Conservation (phyloP, 2,329 filamentous ascomycete species). For the Aspergillus candidus region DNA sequence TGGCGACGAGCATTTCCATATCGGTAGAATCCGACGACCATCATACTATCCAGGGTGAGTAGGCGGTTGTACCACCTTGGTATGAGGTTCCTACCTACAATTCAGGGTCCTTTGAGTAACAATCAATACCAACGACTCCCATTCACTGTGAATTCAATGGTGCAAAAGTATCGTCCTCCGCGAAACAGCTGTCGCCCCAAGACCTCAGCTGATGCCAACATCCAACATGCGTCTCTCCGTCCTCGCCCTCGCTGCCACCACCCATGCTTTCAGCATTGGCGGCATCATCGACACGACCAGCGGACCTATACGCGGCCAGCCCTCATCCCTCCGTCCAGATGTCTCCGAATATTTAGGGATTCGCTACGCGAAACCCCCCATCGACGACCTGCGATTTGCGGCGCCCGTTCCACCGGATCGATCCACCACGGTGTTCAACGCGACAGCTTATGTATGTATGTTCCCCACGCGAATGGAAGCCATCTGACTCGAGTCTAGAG, state of each 20-base stretch:
- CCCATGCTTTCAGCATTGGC: neutral
- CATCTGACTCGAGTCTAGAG: neutral
- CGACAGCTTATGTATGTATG: constrained; percentile 1
- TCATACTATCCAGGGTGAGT: too few relatives aligned
- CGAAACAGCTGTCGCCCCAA: too few relatives aligned
- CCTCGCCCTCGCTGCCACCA: neutral
- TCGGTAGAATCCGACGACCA: too few relatives aligned
- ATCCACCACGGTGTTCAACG: neutral
- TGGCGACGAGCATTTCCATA: too few relatives aligned
- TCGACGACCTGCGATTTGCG: neutral
- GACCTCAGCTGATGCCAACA: too few relatives aligned
- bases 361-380: constrained; percentile 3
- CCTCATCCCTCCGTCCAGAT: constrained; percentile 1
- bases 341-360: constrained; percentile 5
- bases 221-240: too few relatives aligned
- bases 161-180: too few relatives aligned
- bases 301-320: neutral
- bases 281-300: constrained; percentile 1
- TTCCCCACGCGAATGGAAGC: neutral
- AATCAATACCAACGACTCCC: too few relatives aligned
- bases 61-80: too few relatives aligned
- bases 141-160: too few relatives aligned
- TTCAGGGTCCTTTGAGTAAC: too few relatives aligned
- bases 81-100: too few relatives aligned
- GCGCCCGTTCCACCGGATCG: neutral